A percentile compares a stretch with the other conserved stretches of the same genome.
These are phyloP conservation scores for Monosporozyma solicola DNA, from an alignment of 805 yeast species.

Conservation along the genomic window DNA sequence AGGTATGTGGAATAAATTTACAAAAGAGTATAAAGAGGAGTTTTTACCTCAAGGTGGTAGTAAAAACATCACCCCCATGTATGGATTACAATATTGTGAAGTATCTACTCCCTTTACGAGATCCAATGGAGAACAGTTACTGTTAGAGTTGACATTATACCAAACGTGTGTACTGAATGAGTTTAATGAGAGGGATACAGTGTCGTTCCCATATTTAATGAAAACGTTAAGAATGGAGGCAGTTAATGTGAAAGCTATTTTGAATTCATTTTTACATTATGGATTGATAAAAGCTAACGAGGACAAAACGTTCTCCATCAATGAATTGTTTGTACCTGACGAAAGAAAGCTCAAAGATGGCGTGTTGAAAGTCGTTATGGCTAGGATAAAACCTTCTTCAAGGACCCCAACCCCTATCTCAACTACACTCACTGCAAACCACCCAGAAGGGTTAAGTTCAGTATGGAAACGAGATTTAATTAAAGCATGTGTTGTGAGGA, in stretches of 20 bases:
- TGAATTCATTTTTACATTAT: conserved; percentile 16
- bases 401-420: not conserved
- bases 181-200: conserved; percentile 14
- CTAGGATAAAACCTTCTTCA: not conserved
- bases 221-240: conserved; percentile 4
- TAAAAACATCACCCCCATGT: conserved; percentile 15
- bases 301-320: conserved; percentile 8
- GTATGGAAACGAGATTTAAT: conserved; percentile 25
- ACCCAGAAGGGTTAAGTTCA: conserved; percentile 19
- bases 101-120: conserved; percentile 16
- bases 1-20: conserved; percentile 13
- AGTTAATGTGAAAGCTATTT: conserved; percentile 5
- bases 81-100: conserved; percentile 25
- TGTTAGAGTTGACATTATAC: conserved; percentile 18
- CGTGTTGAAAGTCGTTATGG: conserved; percentile 15
- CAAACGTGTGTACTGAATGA: conserved; percentile 21
- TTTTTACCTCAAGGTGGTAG: conserved; percentile 8
- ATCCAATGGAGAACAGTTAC: conserved; percentile 8
- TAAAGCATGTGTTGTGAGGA: conserved; percentile 20
- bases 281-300: conserved; percentile 9
- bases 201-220: conserved; percentile 9
- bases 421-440: not conserved
- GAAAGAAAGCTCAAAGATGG: conserved; percentile 14
- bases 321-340: conserved; percentile 19
- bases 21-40: conserved; percentile 3